Conservation (phyloP, 192 early-diverging fungal species). For the Coemansia reversa region DNA sequence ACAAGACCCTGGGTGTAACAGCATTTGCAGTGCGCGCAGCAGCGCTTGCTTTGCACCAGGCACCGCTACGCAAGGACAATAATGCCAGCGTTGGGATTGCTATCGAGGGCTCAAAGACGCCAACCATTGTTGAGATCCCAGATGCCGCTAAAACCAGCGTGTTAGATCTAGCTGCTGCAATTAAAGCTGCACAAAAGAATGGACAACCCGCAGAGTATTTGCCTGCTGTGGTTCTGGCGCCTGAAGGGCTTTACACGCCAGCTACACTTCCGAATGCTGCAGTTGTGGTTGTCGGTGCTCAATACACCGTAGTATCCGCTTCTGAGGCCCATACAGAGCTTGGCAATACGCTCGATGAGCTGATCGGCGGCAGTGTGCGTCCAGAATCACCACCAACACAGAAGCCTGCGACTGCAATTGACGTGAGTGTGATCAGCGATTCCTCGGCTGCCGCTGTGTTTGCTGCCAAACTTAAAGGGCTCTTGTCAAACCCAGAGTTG, state of each 20-base stretch:
- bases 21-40: conserved; percentile 41
- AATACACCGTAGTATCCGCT: conserved; percentile 25
- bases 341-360: conserved; percentile 32
- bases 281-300: conserved; percentile 65
- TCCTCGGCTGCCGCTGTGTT: conserved; percentile 26
- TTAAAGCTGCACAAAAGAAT: conserved; percentile 19
- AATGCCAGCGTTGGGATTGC: conserved; percentile 60
- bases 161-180: conserved; percentile 25
- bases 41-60: conserved; percentile 43
- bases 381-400: background rate
- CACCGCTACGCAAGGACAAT: conserved; percentile 54
- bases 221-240: conserved; percentile 27
- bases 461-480: conserved; percentile 37
- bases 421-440: conserved; percentile 33
- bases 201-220: background rate
- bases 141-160: conserved; percentile 30
- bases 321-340: conserved; percentile 22
- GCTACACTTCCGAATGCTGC: conserved; percentile 55
- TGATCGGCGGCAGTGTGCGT: conserved; percentile 22
- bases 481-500: conserved; percentile 44
- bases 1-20: conserved; percentile 16
- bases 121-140: conserved; percentile 27
- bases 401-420: conserved; percentile 9
- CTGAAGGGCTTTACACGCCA: conserved; percentile 53
- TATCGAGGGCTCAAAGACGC: conserved; percentile 52